Conservation (phyloP, 202 grass and related monocot species). For the Zoysia matrella region DNA sequence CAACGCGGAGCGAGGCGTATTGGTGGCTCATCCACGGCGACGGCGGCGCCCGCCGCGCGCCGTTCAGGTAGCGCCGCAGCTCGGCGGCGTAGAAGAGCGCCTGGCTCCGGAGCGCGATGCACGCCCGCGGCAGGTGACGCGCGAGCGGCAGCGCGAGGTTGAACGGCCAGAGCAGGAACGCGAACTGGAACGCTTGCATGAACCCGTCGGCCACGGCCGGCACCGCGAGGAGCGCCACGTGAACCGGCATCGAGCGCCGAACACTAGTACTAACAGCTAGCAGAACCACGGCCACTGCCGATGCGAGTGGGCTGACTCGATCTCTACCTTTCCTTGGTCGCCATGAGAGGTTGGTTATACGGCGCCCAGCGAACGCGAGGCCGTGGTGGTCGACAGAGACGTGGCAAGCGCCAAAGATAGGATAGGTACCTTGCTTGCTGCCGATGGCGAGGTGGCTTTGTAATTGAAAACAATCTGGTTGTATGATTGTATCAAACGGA, state of each 20-base stretch:
- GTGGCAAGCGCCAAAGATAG: background rate
- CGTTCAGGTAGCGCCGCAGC: constrained; percentile 30
- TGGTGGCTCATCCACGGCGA: background rate
- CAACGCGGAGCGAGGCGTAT: background rate
- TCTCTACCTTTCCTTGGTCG: background rate
- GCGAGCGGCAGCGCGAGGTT: constrained; percentile 57
- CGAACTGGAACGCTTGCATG: constrained; percentile 51
- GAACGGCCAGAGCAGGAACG: constrained; percentile 58
- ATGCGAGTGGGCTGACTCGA: background rate
- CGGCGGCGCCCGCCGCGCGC: background rate
- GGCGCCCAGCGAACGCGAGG: background rate
- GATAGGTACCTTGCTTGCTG: constrained; percentile 22
- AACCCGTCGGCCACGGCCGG: constrained; percentile 41
- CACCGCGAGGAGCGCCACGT: constrained; percentile 48
- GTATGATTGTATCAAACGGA: background rate
- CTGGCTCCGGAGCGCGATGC: constrained; percentile 17
- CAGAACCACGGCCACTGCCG: too few species aligned
- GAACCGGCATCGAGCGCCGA: constrained; percentile 22
- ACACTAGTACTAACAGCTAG: background rate
- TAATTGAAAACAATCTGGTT: background rate
- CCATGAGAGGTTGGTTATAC: background rate
- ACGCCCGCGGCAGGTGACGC: constrained; percentile 52
- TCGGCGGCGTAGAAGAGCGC: constrained; percentile 38
- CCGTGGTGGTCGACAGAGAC: background rate
- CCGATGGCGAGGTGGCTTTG: constrained; percentile 14